These are phyloP conservation scores for Aspergillus sp. DNA, from an alignment of 2,329 filamentous ascomycete genomes.

Conservation along the genomic window DNA sequence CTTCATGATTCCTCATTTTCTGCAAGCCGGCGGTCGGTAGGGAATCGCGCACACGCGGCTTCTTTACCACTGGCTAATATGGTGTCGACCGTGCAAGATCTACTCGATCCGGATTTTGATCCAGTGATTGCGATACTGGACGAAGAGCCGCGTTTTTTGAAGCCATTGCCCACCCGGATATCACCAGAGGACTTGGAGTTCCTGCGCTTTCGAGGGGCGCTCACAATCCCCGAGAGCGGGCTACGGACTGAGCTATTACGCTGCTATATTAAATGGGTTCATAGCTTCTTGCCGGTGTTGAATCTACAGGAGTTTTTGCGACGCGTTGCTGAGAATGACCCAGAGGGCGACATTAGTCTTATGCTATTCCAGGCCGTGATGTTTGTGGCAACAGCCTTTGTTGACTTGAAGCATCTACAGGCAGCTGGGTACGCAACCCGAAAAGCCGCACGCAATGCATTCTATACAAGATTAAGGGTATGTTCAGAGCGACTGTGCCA, in stretches of 20 bases:
- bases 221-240: slow-evolving; percentile 66
- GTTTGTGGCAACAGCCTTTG: slow-evolving; percentile 83
- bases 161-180: slow-evolving; percentile 72
- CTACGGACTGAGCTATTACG: slow-evolving; percentile 75
- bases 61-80: slow-evolving; percentile 38
- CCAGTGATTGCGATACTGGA: slow-evolving; percentile 38
- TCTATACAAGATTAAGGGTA: slow-evolving; percentile 81
- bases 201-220: slow-evolving; percentile 74
- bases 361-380: slow-evolving; percentile 89
- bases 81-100: slow-evolving; percentile 38
- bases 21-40: slow-evolving; percentile 29
- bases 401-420: slow-evolving; percentile 71
- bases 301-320: slow-evolving; percentile 59
- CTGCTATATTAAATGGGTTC: slow-evolving; percentile 79
- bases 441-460: slow-evolving; percentile 76
- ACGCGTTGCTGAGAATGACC: slow-evolving; percentile 62
- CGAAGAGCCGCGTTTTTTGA: slow-evolving; percentile 63
- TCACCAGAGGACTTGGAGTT: slow-evolving; percentile 76
- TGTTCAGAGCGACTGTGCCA: slow-evolving; percentile 33
- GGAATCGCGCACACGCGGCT: slow-evolving; percentile 28
- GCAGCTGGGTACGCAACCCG: slow-evolving; percentile 72
- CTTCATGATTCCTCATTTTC: slow-evolving; percentile 26
- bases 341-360: slow-evolving; percentile 69
- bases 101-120: slow-evolving; percentile 41
- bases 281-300: slow-evolving; percentile 86